Percentiles rank a stretch among this genome's conserved stretches.
Conservation (phyloP, 305 asterid species). For the Stenogyne calaminthoides region DNA sequence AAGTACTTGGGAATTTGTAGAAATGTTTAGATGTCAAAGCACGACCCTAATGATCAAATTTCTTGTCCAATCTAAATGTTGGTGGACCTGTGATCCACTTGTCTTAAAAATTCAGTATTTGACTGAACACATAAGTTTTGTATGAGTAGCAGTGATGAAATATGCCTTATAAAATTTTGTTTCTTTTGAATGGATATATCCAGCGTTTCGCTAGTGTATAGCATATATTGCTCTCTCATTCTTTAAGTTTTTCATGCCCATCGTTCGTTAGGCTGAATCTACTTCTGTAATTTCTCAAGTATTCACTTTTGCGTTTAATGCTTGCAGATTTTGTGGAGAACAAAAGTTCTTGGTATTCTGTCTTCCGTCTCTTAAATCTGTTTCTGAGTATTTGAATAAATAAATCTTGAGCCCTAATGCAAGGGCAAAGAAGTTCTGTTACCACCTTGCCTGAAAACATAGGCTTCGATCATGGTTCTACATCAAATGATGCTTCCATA, state of each 20-base stretch:
- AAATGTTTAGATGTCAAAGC: neutral
- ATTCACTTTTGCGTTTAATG: conserved; percentile 20
- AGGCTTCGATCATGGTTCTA: conserved; percentile 65
- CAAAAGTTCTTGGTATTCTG: conserved; percentile 18
- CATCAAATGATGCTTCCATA: conserved; percentile 57
- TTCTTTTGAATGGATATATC: too few species aligned
- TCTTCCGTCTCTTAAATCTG: conserved; percentile 9
- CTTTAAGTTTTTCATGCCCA: neutral
- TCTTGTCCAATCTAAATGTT: neutral
- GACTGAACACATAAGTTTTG: neutral
- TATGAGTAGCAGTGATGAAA: too few species aligned
- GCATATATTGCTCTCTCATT: neutral
- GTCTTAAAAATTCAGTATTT: too few species aligned
- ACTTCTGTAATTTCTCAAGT: too few species aligned
- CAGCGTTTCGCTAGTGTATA: neutral
- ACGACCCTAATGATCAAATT: neutral
- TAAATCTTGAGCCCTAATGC: conserved; percentile 60
- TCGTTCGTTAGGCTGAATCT: too few species aligned
- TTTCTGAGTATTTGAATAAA: conserved; percentile 29
- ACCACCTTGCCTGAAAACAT: conserved; percentile 70
- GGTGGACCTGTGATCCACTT: too few species aligned
- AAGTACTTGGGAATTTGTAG: neutral
- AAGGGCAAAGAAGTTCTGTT: conserved; percentile 73
- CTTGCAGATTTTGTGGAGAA: conserved; percentile 47
- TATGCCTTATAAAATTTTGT: too few species aligned